Conservation (phyloP, 306 rosid species). For the Psophocarpus tetragonolobus region DNA sequence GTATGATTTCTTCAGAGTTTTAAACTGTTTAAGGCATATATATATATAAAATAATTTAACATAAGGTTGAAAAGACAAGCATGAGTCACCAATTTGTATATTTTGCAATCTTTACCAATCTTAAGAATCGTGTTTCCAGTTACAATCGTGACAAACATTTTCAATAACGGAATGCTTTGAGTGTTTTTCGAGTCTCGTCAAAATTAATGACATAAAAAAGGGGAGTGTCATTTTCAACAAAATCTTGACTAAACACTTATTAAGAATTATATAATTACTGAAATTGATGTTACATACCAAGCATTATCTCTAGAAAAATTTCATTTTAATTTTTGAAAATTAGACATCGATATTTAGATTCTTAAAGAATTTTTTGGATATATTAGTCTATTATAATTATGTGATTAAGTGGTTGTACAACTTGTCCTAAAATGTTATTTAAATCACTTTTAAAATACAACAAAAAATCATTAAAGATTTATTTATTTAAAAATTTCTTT, state of each 20-base stretch:
- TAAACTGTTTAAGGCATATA: background rate
- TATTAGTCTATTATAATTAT: no score
- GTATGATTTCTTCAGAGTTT: background rate
- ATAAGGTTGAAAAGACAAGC: background rate
- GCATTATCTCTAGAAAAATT: no score
- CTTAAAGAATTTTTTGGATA: no score
- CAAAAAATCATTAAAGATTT: no score
- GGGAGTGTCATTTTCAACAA: constrained; percentile 13
- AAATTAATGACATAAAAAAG: background rate
- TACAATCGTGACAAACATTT: constrained; percentile 3
- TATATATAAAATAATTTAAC: constrained; percentile 10
- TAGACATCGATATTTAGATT: no score
- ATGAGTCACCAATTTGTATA: background rate
- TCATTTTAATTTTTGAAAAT: no score
- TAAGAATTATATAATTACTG: background rate
- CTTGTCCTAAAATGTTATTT: no score
- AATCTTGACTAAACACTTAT: constrained; percentile 2
- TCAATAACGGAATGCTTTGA: constrained; percentile 6
- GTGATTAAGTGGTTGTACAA: no score
- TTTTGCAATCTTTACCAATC: background rate
- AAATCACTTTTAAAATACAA: no score
- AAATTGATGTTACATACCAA: no score
- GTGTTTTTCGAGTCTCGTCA: background rate
- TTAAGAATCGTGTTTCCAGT: background rate
- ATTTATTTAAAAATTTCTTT: no score